Percentiles rank a stretch among this genome's conserved stretches.
phyloP scores from a whole-genome alignment of 1,284 basidiomycete genomes.

The Mycosarcoma mackinlayi region DNA sequence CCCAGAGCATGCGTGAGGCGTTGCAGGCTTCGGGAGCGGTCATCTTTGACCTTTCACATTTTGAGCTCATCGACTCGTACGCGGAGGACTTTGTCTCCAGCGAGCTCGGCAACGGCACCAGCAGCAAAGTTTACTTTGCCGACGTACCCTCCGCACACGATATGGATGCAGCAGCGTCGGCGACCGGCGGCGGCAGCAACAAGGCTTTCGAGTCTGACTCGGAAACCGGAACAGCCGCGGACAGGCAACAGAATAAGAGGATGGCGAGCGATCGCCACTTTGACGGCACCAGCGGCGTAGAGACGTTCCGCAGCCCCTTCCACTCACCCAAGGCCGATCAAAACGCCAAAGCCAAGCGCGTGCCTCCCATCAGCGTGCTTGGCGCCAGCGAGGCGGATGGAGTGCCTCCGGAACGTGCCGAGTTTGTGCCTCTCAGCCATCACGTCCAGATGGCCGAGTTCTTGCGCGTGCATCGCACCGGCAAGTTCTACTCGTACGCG shows the following conservation, averaged over 20 bases:
- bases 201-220: slow-evolving; percentile 6
- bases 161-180: slow-evolving; percentile 17
- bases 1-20: slow-evolving; percentile 85
- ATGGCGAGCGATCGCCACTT: slow-evolving; percentile 28
- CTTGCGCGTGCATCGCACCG: slow-evolving; percentile 52
- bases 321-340: slow-evolving; percentile 27
- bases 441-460: slow-evolving; percentile 62
- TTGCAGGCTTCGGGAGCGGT: slow-evolving; percentile 90
- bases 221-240: slow-evolving; percentile 4
- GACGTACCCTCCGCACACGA: slow-evolving; percentile 40
- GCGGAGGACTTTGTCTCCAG: slow-evolving; percentile 71
- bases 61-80: slow-evolving; percentile 84
- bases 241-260: slow-evolving; percentile 14
- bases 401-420: slow-evolving; percentile 43
- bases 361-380: slow-evolving; percentile 61
- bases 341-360: slow-evolving; percentile 34
- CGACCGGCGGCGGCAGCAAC: not conserved
- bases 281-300: slow-evolving; percentile 49
- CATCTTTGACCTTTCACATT: slow-evolving; percentile 89
- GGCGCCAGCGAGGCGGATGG: slow-evolving; percentile 53
- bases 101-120: slow-evolving; percentile 56
- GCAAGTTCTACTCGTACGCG: slow-evolving; percentile 56
- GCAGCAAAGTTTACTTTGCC: slow-evolving; percentile 61
- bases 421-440: slow-evolving; percentile 57
- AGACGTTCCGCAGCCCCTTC: slow-evolving; percentile 37